Percentiles rank a stretch among this genome's conserved stretches.
These are phyloP conservation scores for Pisolithus microcarpus DNA, from an alignment of 768 basidiomycete genomes.

Conservation along the genomic window DNA sequence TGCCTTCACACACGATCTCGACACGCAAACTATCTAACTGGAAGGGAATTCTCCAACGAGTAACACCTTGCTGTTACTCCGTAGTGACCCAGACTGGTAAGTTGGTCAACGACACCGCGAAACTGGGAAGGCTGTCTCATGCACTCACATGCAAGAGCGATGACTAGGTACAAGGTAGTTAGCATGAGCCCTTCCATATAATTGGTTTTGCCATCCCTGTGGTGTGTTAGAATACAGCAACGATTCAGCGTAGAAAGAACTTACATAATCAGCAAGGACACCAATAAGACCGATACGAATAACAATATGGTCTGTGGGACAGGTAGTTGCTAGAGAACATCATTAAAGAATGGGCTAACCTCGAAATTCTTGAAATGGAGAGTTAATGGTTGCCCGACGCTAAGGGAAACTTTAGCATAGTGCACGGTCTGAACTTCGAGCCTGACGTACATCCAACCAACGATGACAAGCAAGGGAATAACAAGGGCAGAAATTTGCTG, in stretches of 20 bases:
- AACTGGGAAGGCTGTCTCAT: background rate
- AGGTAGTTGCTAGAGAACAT: background rate
- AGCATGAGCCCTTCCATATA: slow-evolving; percentile 89
- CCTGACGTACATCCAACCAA: slow-evolving; percentile 73
- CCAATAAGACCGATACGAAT: slow-evolving; percentile 83
- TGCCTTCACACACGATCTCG: too few relatives aligned
- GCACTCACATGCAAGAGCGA: slow-evolving; percentile 34
- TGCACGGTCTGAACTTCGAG: slow-evolving; percentile 6
- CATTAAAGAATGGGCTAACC: slow-evolving; percentile 29
- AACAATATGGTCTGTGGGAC: slow-evolving; percentile 63
- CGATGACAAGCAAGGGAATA: slow-evolving; percentile 78
- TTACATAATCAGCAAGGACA: slow-evolving; percentile 73
- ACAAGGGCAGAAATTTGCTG: slow-evolving; percentile 86
- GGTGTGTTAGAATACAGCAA: background rate
- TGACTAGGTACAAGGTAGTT: slow-evolving; percentile 30
- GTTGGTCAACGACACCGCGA: background rate
- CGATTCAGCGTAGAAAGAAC: slow-evolving; percentile 18
- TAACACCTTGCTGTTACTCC: background rate
- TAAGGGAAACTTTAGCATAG: slow-evolving; percentile 18
- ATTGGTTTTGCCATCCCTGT: slow-evolving; percentile 76
- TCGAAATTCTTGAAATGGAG: slow-evolving; percentile 85
- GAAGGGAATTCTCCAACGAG: too few relatives aligned
- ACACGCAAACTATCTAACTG: too few relatives aligned
- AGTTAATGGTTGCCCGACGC: slow-evolving; percentile 63
- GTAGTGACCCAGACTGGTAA: slow-evolving; percentile 8